Evolutionary conservation across 176 grass and related monocot species (phyloP).

Genomic region (Oryza officinalis): DNA sequence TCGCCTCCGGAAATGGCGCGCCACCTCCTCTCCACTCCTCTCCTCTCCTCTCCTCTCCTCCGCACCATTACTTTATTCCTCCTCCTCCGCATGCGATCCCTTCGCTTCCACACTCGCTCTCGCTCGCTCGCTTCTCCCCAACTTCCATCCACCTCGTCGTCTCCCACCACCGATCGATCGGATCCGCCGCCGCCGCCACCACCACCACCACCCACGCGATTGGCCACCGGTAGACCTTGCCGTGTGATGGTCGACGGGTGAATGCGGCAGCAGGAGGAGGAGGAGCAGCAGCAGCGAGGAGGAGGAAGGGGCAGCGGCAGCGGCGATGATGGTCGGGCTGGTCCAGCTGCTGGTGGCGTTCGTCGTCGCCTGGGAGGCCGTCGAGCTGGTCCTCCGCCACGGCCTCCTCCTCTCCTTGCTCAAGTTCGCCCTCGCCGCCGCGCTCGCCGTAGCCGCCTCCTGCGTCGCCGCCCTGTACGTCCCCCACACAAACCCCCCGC

Average conservation of each 20-base stretch:
- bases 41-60: constrained; percentile 40
- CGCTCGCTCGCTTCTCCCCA: not conserved
- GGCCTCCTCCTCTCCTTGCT: constrained; percentile 44
- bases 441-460: constrained; percentile 21
- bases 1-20: constrained; percentile 52
- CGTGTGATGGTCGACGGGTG: constrained; percentile 16
- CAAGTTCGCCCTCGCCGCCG: constrained; percentile 32
- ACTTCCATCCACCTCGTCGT: not conserved
- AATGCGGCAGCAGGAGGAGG: not conserved
- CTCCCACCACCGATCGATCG: not conserved
- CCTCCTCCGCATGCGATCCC: not conserved
- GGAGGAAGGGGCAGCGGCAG: not conserved
- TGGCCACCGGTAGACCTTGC: too few species aligned
- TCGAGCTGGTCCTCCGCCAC: constrained; percentile 55
- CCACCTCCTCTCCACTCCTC: constrained; percentile 59
- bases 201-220: too few species aligned
- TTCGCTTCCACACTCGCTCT: constrained; percentile 28
- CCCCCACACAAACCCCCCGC: not conserved
- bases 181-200: not conserved
- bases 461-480: constrained; percentile 32
- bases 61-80: constrained; percentile 33
- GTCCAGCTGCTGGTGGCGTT: constrained; percentile 57
- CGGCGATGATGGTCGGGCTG: constrained; percentile 36
- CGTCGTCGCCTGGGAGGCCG: constrained; percentile 52
- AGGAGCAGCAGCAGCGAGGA: not conserved